Base-by-base conservation (phyloP, 2,329 filamentous ascomycete genomes). In the Aotearoamyces nothofagi region DNA sequence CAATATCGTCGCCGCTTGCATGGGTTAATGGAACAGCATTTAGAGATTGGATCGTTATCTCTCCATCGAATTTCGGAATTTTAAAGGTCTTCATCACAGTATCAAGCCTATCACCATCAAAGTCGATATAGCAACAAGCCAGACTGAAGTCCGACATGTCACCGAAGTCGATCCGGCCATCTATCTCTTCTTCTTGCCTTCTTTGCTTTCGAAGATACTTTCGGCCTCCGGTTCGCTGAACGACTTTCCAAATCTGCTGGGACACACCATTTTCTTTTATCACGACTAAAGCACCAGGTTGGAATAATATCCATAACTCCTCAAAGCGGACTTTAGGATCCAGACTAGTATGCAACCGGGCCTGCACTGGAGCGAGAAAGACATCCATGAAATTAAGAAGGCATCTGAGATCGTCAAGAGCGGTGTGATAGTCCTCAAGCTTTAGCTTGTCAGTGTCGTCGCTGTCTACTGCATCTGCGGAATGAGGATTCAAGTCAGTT, bases 71-170 rank as follows among this genome's bases (percentile, higher is more conserved):
- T 8, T 12, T 24, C 8, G 7, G 6, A 22, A 27, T 27, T 9
- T 3, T 5, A 4, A 31, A 37, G 19, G 2, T 6, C 7, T 24
- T 11, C 9, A 23, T 29, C 9, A 26, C 10, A 5, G 22, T 7
- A 4, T 16, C 24, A 10, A 24, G 29, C 6, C 11, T n/a, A 5
- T 22, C 15, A 5, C 33, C 33, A 17, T 32, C 20, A 22, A 24
- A 33, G 16, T 35, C 33, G 24, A 35, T 22, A 25, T 35, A 35
- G 26, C 30, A 33, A 30, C 24, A 25, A 9, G 20, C 20, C 9
- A 35, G n/a, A 5, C 5, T 9, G 14, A 11, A 35, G n/a, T 9
- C 27, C 22, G 13, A 22, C 11, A 13, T 24, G 11, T 24, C 23
- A 8, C 23, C 23, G 14, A 24, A 12, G 11, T 24, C 23, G n/a